Conservation (phyloP, 495 filamentous ascomycete genomes). For the Lepidopterella palustris region DNA sequence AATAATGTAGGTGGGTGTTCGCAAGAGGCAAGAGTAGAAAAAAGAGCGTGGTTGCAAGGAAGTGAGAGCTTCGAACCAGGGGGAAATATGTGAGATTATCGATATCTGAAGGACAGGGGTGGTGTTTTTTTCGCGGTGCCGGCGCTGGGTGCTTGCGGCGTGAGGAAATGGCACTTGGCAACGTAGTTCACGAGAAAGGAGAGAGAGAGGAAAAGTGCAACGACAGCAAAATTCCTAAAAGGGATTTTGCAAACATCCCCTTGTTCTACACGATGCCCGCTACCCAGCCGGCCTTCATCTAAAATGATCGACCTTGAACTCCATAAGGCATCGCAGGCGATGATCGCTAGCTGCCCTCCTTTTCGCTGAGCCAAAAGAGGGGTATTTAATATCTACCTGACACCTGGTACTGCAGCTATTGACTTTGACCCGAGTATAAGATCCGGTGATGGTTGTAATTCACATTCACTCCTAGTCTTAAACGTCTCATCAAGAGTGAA, state of each 20-base stretch:
- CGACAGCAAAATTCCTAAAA: not conserved
- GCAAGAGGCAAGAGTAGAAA: not conserved
- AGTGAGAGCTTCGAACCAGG: not conserved
- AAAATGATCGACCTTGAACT: not conserved
- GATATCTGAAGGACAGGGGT: not conserved
- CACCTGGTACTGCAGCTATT: not conserved
- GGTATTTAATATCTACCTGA: not conserved
- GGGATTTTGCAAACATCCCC: not conserved
- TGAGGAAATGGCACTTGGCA: too few relatives aligned
- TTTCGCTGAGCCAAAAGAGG: not conserved
- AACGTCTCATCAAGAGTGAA: not conserved
- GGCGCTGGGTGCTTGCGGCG: too few relatives aligned
- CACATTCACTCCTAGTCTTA: not conserved
- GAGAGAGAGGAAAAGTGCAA: not conserved
- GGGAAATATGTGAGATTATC: not conserved
- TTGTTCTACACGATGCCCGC: not conserved
- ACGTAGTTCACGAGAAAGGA: too few relatives aligned
- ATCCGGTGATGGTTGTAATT: too few relatives aligned
- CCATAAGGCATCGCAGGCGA: not conserved
- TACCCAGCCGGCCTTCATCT: not conserved
- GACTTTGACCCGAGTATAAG: too few relatives aligned
- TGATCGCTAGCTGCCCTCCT: not conserved
- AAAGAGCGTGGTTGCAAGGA: not conserved
- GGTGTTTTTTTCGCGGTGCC: not conserved
- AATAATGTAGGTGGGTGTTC: not conserved